Evolutionary conservation across 1,284 basidiomycete species (phyloP).

Genomic region (Ceratobasidium papillatum): DNA sequence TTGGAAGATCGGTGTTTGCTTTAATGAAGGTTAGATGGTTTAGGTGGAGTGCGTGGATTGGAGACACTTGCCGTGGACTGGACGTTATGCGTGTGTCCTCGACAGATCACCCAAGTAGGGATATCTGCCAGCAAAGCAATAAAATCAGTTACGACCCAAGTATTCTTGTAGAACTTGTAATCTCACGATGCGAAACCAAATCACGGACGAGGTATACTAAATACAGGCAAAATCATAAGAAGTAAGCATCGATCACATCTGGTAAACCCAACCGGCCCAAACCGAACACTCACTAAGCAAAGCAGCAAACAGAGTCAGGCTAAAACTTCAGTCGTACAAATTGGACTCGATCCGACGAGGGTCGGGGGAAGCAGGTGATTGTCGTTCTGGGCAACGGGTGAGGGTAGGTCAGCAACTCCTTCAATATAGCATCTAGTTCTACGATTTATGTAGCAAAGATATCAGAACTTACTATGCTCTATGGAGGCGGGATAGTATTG

Average conservation of each 20-base stretch:
- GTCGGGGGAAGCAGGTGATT: slow-evolving; percentile 16
- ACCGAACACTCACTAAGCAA: not conserved
- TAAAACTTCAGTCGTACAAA: not conserved
- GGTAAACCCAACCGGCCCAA: not conserved
- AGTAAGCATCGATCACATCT: not conserved
- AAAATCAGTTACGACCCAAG: not conserved
- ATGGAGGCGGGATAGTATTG: not conserved
- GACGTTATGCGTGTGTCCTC: not conserved
- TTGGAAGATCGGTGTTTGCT: not conserved
- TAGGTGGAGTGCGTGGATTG: not conserved
- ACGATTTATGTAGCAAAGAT: no score
- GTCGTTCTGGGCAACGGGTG: slow-evolving; percentile 14
- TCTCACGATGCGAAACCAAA: not conserved
- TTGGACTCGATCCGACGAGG: not conserved
- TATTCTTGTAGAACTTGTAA: not conserved
- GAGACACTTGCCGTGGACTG: not conserved
- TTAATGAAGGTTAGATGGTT: not conserved
- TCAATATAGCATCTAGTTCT: no score
- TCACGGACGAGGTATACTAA: no score
- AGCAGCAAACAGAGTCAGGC: not conserved
- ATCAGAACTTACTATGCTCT: not conserved
- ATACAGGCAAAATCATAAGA: not conserved
- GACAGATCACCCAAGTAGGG: not conserved
- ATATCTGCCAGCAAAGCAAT: not conserved
- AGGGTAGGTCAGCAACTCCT: not conserved